phyloP scores from a whole-genome alignment of 345 rosid species.

The Boechera stricta region DNA sequence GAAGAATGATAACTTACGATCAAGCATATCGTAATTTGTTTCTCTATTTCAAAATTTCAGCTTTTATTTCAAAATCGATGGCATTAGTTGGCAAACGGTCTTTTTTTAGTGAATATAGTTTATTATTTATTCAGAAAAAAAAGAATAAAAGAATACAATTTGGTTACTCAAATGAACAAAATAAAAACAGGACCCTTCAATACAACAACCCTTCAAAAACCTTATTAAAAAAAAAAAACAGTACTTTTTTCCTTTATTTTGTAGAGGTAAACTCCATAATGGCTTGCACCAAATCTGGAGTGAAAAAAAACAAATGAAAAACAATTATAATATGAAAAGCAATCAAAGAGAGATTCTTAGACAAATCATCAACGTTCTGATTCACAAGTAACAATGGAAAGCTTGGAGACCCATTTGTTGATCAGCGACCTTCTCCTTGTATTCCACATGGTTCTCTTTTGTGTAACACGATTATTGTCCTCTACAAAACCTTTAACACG shows the following conservation, averaged over 20 bases:
- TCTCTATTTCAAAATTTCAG: too few species aligned
- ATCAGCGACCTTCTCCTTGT: constrained; percentile 44
- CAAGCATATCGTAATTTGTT: too few species aligned
- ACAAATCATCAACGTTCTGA: constrained; percentile 45
- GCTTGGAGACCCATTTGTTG: constrained; percentile 54
- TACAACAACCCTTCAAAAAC: constrained; percentile 13
- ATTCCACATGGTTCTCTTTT: constrained; percentile 45
- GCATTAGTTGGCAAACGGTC: too few species aligned
- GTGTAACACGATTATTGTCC: constrained; percentile 17
- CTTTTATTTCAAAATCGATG: too few species aligned
- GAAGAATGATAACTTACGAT: too few species aligned
- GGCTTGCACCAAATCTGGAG: constrained; percentile 37
- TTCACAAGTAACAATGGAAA: constrained; percentile 42
- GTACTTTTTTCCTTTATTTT: constrained; percentile 25
- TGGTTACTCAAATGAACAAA: constrained; percentile 12
- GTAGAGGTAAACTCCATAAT: constrained; percentile 11
- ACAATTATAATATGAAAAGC: constrained; percentile 16
- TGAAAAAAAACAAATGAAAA: constrained; percentile 27
- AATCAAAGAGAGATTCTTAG: not conserved
- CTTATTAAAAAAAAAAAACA: not conserved
- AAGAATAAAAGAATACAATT: constrained; percentile 36
- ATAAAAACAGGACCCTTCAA: constrained; percentile 12
- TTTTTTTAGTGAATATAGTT: too few species aligned
- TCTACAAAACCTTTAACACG: constrained; percentile 53
- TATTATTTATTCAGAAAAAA: not conserved